phyloP scores from a whole-genome alignment of 345 rosid species.

The Eucalyptus regnans region DNA sequence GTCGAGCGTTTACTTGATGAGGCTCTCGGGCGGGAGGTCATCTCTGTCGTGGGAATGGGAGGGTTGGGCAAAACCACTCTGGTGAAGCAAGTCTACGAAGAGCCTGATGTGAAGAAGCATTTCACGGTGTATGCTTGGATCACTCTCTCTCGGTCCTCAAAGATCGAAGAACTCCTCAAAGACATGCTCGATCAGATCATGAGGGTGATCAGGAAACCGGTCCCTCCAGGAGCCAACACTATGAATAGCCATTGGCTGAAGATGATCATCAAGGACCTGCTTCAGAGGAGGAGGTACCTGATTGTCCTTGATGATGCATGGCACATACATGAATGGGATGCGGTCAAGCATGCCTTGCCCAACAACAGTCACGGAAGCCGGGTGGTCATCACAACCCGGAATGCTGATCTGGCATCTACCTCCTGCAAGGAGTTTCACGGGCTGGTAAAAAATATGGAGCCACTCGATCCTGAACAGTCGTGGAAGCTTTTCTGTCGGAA shows the following conservation, averaged over 20 bases:
- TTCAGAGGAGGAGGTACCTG: slow-evolving; percentile 18
- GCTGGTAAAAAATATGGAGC: slow-evolving; percentile 8
- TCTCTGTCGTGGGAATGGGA: slow-evolving; percentile 26
- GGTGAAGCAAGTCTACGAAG: slow-evolving; percentile 23
- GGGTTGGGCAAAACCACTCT: slow-evolving; percentile 33
- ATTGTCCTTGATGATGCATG: slow-evolving; percentile 26
- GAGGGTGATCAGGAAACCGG: slow-evolving; percentile 1
- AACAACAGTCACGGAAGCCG: slow-evolving; percentile 13
- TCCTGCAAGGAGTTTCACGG: slow-evolving; percentile 10
- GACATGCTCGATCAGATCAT: slow-evolving; percentile 10
- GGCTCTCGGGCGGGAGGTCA: not conserved
- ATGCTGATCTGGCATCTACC: slow-evolving; percentile 3
- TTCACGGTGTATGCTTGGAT: slow-evolving; percentile 17
- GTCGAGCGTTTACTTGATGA: slow-evolving; percentile 1
- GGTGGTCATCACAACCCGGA: slow-evolving; percentile 23
- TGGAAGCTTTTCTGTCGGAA: slow-evolving; percentile 25
- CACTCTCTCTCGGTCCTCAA: slow-evolving; percentile 7
- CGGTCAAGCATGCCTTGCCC: slow-evolving; percentile 17
- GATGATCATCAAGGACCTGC: slow-evolving; percentile 1
- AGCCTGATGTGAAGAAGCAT: slow-evolving; percentile 2
- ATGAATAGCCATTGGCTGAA: slow-evolving; percentile 12
- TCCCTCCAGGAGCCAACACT: slow-evolving; percentile 10
- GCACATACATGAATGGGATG: slow-evolving; percentile 21
- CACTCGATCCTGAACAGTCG: slow-evolving; percentile 8
- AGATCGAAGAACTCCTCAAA: slow-evolving; percentile 6